phyloP scores from a whole-genome alignment of 106 monocot species.

The Dioscorea zingiberensis region DNA sequence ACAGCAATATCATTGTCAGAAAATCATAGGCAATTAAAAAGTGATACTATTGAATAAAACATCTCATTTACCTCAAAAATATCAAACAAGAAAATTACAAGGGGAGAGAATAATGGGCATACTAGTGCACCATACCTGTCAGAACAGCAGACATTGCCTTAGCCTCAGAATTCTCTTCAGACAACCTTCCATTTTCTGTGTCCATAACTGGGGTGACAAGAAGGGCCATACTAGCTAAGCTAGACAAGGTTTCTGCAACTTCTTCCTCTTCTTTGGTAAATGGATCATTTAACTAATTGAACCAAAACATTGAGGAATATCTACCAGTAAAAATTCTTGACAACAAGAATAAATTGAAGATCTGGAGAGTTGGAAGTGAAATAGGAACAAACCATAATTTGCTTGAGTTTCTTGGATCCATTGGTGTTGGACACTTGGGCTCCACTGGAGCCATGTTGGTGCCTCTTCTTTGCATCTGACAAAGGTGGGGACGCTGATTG shows the following conservation, averaged over 20 bases:
- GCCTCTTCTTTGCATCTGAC: constrained; percentile 14
- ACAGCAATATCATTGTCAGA: background rate
- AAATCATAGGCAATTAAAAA: background rate
- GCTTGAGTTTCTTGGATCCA: constrained; percentile 2
- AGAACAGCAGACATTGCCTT: constrained; percentile 10
- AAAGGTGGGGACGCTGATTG: constrained; percentile 21
- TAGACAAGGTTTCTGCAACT: constrained; percentile 33
- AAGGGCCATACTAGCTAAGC: constrained; percentile 14
- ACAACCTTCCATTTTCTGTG: background rate
- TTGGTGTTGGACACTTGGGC: background rate
- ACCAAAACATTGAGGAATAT: too few relatives aligned
- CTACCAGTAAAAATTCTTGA: background rate
- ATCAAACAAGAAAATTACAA: background rate
- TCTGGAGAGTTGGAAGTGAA: background rate
- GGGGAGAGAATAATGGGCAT: background rate
- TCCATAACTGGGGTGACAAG: background rate
- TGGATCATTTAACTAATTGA: constrained; percentile 9
- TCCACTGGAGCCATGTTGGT: constrained; percentile 4
- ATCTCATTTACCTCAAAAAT: background rate
- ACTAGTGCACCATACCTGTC: constrained; percentile 19
- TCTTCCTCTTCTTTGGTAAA: constrained; percentile 49
- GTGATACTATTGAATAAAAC: background rate
- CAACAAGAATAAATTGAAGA: background rate
- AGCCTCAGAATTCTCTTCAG: constrained; percentile 10
- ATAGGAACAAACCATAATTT: constrained; percentile 14